Base-by-base conservation (phyloP, 2,329 filamentous ascomycete species). In the Colletotrichum sp. region DNA sequence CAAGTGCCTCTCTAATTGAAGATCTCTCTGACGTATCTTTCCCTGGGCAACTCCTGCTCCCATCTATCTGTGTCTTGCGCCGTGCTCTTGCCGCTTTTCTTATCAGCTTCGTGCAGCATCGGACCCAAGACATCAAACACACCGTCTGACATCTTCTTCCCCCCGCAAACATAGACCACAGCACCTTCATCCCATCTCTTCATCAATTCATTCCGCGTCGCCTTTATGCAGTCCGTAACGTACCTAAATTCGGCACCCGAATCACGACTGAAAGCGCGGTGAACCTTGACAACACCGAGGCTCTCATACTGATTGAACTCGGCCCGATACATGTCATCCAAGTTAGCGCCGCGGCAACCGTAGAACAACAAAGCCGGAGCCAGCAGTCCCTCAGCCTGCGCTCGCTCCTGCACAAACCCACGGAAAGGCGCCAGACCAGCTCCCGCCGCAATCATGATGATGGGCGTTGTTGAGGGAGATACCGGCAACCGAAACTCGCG, bases 381-480 rank as follows among this genome's bases (percentile, higher is more conserved):
- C 24, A 57, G 21, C 0, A 24, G 52, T 24, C n/a, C 52, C 24
- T 57, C 24, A 16, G 24, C 88, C 12, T 24, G 24, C 10, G 52
- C 52, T 13, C 52, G 52, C 1, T 57, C 52, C 52, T 57, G 52
- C 15, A 57, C n/a, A 26, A 57, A 57, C 12, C 21, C 52, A 21
- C 52, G 52, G 24, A 57, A 57, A 57, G 52, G 52, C n/a, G 52
- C 52, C n/a, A 57, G 24, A 57, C 52, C 52, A 26, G 52, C 52
- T 57, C 52, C 52, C 12, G 52, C n/a, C 12, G 52, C 52, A 26
- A 57, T 57, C 52, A 57, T 57, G 52, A 57, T 57, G 21, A 57
- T 57, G 7, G 52, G 52, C 24, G n/a, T 57, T 26, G 52, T 57
- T 26, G 52, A 57, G n/a, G 24, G 52, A 8, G 52, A 21, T 1